phyloP scores from a whole-genome alignment of 148 eudicot species.

The Spergularia marina region DNA sequence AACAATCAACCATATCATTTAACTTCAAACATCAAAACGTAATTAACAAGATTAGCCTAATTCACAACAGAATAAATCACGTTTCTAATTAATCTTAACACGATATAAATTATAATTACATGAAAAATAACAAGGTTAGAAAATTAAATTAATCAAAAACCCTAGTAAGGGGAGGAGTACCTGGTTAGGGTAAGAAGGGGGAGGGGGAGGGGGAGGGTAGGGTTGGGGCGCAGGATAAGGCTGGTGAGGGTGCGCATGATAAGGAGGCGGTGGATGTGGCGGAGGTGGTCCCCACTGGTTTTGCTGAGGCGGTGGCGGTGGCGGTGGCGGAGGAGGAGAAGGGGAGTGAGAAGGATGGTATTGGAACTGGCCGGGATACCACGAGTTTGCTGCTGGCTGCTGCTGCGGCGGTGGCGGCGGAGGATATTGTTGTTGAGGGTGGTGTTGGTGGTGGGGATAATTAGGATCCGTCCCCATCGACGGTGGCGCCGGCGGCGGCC shows the following conservation, averaged over 20 bases:
- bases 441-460: conserved; percentile 32
- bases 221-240: conserved; percentile 38
- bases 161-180: conserved; percentile 13
- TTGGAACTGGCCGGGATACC: conserved; percentile 53
- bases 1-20: not conserved
- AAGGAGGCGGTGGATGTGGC: conserved; percentile 41
- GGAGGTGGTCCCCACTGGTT: conserved; percentile 41
- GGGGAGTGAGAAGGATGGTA: conserved; percentile 40
- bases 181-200: conserved; percentile 41
- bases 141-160: not conserved
- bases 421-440: not conserved
- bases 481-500: conserved; percentile 48
- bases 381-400: conserved; percentile 31
- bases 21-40: not conserved
- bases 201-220: conserved; percentile 31
- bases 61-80: too few species aligned
- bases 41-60: too few species aligned
- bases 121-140: not conserved
- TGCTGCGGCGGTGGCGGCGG: conserved; percentile 2
- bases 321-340: conserved; percentile 35
- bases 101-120: not conserved
- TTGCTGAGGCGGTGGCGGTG: conserved; percentile 29
- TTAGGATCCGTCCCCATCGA: conserved; percentile 42
- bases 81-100: too few species aligned
- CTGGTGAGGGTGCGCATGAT: conserved; percentile 34